Percentiles rank a stretch among this genome's conserved stretches.
These are phyloP conservation scores for Podospora pseudoanserina DNA, from an alignment of 495 filamentous ascomycete species.

Conservation along the genomic window DNA sequence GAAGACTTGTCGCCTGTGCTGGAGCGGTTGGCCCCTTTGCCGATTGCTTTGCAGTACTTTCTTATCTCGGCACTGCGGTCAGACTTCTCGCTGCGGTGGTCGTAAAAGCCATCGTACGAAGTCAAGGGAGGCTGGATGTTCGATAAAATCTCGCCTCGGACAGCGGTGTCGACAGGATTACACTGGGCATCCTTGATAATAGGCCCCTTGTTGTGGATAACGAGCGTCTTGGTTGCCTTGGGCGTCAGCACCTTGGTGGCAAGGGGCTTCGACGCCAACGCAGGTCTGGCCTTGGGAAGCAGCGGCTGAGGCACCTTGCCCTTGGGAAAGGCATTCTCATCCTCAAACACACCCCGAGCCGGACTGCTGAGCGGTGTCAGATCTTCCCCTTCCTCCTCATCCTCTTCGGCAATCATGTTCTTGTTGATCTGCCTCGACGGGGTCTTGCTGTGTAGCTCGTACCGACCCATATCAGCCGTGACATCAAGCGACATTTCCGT, in stretches of 20 bases:
- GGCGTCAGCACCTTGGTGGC: slow-evolving; percentile 24
- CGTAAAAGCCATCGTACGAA: slow-evolving; percentile 73
- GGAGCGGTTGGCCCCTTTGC: slow-evolving; percentile 57
- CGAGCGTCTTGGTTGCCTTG: slow-evolving; percentile 11
- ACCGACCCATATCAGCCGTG: slow-evolving; percentile 44
- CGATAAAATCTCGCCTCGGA: slow-evolving; percentile 70
- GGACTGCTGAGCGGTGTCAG: slow-evolving; percentile 66
- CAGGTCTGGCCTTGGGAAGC: slow-evolving; percentile 37
- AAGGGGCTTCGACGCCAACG: slow-evolving; percentile 15
- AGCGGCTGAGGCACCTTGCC: slow-evolving; percentile 48
- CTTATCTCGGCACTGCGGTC: slow-evolving; percentile 69
- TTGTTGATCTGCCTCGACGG: slow-evolving; percentile 53
- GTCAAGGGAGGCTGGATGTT: slow-evolving; percentile 65
- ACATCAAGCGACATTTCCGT: slow-evolving; percentile 81
- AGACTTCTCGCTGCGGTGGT: slow-evolving; percentile 55
- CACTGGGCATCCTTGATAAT: slow-evolving; percentile 79
- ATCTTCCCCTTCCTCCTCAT: slow-evolving; percentile 42
- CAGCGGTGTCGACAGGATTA: slow-evolving; percentile 75
- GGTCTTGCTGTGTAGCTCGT: slow-evolving; percentile 57
- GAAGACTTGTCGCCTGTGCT: slow-evolving; percentile 56
- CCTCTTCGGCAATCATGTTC: slow-evolving; percentile 24
- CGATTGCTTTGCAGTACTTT: slow-evolving; percentile 66
- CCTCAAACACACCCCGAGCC: slow-evolving; percentile 55
- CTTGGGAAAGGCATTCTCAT: slow-evolving; percentile 32
- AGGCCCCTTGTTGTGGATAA: slow-evolving; percentile 42